Evolutionary conservation across 2,329 filamentous ascomycete genomes (phyloP), one percentile per base, ranked within the genome.

Genomic region (Dactylellina parvicollis): DNA sequence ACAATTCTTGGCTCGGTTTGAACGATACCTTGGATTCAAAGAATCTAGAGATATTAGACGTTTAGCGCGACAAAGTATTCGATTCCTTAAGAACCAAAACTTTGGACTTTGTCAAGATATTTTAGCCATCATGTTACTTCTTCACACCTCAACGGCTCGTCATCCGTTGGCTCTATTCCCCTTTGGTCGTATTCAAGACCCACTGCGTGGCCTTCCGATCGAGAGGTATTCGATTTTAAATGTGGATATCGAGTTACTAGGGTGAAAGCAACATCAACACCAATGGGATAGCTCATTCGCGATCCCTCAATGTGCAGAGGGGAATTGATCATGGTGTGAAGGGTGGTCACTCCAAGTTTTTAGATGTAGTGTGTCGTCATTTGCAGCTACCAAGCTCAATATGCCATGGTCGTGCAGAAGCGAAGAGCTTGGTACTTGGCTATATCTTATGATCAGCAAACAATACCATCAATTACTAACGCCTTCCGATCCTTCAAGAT

Each of bases 251-350:
- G 34, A 38, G 9, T 4, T 20, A 14, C 3, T n/a, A n/a, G 22
- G 40, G 40, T 3, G 20, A 40, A 46, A 10, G 22, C 7, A 24
- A 12, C 30, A 5, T 12, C 16, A 22, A 47, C 28, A 2, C 62
- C 62, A 24, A 44, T 44, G n/a, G 18, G 59, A n/a, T 54, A 67
- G 26, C 34, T 67, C 14, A 50, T 67, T 20, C 52, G 62, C 8
- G 62, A 67, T 36, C 59, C 62, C 22, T 67, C 62, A 10, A 67
- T 67, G 62, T 59, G 62, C 40, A 57, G 55, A 50, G 52, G 52
- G 62, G 62, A 2, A 67, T 54, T 1, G 59, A 67, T n/a, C 36
- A 67, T 34, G 62, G 62, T 7, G 36, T 52, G 10, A 67, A 67
- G 10, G 62, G 62, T 34, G 10, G 34, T 50, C 8, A 16, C 12